phyloP scores from a whole-genome alignment of 2,329 filamentous ascomycete genomes.

The Colletotrichum musae region DNA sequence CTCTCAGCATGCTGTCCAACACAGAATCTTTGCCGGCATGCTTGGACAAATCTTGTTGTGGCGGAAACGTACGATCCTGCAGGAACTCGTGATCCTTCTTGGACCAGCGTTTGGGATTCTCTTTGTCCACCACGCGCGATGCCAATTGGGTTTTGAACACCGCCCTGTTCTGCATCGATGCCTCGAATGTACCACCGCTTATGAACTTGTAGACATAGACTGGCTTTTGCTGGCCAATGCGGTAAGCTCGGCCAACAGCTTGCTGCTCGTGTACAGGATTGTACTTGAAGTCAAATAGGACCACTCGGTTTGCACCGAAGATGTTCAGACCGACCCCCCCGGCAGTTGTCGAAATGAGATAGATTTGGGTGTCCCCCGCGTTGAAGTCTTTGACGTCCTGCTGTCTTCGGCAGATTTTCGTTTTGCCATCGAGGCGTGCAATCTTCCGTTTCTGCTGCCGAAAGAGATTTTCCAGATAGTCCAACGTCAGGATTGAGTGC shows the following conservation, averaged over 20 bases:
- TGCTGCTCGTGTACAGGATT: slow-evolving; percentile 89
- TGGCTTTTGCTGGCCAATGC: slow-evolving; percentile 83
- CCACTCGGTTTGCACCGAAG: slow-evolving; percentile 84
- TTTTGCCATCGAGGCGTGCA: slow-evolving; percentile 78
- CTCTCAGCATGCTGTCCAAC: slow-evolving; percentile 64
- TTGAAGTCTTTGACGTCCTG: slow-evolving; percentile 79
- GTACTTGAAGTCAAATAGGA: slow-evolving; percentile 88
- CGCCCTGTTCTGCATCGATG: slow-evolving; percentile 78
- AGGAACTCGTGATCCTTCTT: slow-evolving; percentile 53
- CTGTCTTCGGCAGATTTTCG: slow-evolving; percentile 71
- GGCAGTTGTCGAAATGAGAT: slow-evolving; percentile 86
- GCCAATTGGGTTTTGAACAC: slow-evolving; percentile 89
- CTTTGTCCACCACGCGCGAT: slow-evolving; percentile 85
- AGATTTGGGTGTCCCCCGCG: slow-evolving; percentile 67
- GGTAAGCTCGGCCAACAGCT: slow-evolving; percentile 88
- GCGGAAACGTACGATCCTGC: slow-evolving; percentile 66
- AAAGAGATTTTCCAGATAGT: slow-evolving; percentile 77
- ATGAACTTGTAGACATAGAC: slow-evolving; percentile 90
- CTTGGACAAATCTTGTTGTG: slow-evolving; percentile 64
- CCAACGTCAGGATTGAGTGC: slow-evolving; percentile 77
- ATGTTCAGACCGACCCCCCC: slow-evolving; percentile 90
- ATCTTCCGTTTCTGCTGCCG: slow-evolving; percentile 61
- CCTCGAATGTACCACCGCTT: slow-evolving; percentile 84
- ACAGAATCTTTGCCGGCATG: slow-evolving; percentile 75
- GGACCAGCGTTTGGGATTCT: slow-evolving; percentile 79